Evolutionary conservation across 1,284 basidiomycete genomes (phyloP), one percentile per base, ranked within the genome.

Genomic region (Lignosus rhinocerotis): DNA sequence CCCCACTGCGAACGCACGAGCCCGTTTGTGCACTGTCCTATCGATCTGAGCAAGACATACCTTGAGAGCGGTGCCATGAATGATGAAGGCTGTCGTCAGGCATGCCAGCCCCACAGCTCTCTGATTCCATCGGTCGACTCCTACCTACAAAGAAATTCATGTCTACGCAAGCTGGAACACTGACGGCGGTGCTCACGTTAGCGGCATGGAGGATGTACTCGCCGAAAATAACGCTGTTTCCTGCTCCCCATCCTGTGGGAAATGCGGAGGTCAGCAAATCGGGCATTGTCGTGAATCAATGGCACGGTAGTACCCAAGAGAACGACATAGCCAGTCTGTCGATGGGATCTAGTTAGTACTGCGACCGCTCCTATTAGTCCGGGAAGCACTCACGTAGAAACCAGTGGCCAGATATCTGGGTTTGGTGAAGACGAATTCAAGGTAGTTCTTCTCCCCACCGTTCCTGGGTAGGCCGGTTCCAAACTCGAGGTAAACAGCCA

Each of bases 401-500:
- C 42, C 54, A 34, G 54, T 53, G 30, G 43, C 51, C 19, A 60
- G 50, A 44, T 51, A 50, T 31, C 52, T 55, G 8, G 58, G 58
- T n/a, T 39, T 38, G 49, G 43, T 44, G 45, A 38, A 51, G 53
- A 59, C 51, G 53, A 44, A 59, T 17, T 55, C 53, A 21, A 59
- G 58, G 46, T 60, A 60, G 54, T 52, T 56, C 51, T 56, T 56
- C 50, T 92, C 89, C 19, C 86, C 89, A 1, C 90, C 89, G 56
- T 62, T 66, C 4, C 49, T 39, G n/a, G 64, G 66, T 63, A 81
- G 69, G 62, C 87, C 85, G n/a, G 86, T 88, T 30, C 88, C 89
- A 32, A 86, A 79, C 66, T 90, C 89, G 12, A 90, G 76, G 65
- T 86, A 92, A 16, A 92, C 87, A 32, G 79, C 78, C 34, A 82